Evolutionary conservation across 805 yeast genomes (phyloP).

Genomic region (Clavispora santaluciae): DNA sequence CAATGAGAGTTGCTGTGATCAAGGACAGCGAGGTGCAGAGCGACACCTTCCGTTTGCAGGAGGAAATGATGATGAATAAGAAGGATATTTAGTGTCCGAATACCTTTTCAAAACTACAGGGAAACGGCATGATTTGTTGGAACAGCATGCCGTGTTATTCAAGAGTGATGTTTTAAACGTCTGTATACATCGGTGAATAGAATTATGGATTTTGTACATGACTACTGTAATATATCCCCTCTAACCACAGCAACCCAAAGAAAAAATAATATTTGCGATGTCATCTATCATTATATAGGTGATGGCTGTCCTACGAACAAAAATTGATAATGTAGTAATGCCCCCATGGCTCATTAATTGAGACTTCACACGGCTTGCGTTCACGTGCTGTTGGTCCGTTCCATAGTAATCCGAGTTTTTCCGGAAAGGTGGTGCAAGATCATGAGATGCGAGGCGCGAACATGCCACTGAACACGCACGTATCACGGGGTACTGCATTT

Average conservation of each 20-base stretch:
- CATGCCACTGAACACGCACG: background rate
- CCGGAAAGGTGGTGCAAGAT: background rate
- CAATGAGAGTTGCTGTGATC: constrained; percentile 77
- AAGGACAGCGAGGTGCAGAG: constrained; percentile 58
- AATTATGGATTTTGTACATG: background rate
- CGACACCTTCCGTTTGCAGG: constrained; percentile 51
- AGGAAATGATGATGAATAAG: constrained; percentile 32
- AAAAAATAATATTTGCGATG: too few species aligned
- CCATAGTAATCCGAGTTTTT: too few species aligned
- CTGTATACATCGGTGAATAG: background rate
- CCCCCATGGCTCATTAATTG: too few species aligned
- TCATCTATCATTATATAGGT: too few species aligned
- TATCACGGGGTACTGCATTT: background rate
- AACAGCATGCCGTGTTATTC: background rate
- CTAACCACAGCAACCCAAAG: too few species aligned
- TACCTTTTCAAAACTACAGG: background rate
- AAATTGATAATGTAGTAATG: background rate
- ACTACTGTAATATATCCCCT: background rate
- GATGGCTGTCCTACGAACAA: too few species aligned
- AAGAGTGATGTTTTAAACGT: background rate
- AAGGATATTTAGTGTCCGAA: constrained; percentile 20
- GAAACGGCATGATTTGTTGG: background rate
- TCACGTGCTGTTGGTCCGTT: too few species aligned
- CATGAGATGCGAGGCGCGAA: background rate
- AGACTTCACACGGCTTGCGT: too few species aligned